phyloP scores from a whole-genome alignment of 148 eudicot species.

The Spergularia marina region DNA sequence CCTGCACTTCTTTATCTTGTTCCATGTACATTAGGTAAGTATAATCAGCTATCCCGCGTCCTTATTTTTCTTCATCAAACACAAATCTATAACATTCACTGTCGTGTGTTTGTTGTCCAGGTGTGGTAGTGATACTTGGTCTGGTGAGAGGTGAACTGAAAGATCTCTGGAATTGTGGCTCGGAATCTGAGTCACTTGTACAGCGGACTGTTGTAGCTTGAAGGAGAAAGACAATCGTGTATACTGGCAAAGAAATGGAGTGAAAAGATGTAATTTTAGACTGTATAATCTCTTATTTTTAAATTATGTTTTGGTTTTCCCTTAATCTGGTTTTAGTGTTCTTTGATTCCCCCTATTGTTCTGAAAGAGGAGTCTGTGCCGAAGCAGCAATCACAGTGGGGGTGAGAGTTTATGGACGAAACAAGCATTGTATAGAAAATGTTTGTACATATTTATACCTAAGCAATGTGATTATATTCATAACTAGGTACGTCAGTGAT shows the following conservation, averaged over 20 bases:
- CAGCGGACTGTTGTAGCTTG: constrained; percentile 32
- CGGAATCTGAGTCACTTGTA: constrained; percentile 22
- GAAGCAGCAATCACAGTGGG: too few species aligned
- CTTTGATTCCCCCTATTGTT: neutral
- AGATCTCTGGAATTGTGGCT: constrained; percentile 60
- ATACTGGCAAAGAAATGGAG: neutral
- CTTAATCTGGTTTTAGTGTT: neutral
- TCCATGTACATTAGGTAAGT: constrained; percentile 89
- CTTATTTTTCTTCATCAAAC: neutral
- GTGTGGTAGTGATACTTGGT: constrained; percentile 54
- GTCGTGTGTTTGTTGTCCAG: constrained; percentile 29
- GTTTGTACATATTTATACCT: constrained; percentile 1
- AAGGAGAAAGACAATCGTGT: neutral
- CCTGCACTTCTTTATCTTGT: constrained; percentile 95
- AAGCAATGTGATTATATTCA: neutral
- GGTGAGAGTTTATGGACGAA: neutral
- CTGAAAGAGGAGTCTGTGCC: neutral
- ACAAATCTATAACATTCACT: neutral
- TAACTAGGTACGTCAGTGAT: too few species aligned
- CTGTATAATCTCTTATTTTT: neutral
- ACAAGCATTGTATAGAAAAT: neutral
- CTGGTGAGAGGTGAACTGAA: constrained; percentile 62
- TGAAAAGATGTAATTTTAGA: neutral
- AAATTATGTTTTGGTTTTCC: neutral
- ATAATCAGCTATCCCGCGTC: neutral